Evolutionary conservation across 2,329 filamentous ascomycete species (phyloP).

Genomic region (Byssochlamys sp.): DNA sequence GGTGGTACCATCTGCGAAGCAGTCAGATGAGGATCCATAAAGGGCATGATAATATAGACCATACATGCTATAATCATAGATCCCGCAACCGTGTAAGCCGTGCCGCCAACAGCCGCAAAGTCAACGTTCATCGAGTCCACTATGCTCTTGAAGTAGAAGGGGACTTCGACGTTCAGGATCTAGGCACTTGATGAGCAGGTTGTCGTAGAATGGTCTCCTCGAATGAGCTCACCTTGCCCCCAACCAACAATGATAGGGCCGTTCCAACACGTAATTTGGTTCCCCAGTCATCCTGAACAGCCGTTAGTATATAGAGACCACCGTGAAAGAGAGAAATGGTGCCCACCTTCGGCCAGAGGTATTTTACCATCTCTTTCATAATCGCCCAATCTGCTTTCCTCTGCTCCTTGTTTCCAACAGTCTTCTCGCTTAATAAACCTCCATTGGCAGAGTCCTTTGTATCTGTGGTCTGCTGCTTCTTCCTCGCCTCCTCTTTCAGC

Average conservation of each 20-base stretch:
- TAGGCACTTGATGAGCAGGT: slow-evolving; percentile 18
- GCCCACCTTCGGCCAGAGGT: slow-evolving; percentile 77
- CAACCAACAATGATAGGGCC: slow-evolving; percentile 72
- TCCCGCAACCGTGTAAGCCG: slow-evolving; percentile 77
- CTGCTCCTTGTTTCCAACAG: slow-evolving; percentile 69
- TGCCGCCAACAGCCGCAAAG: slow-evolving; percentile 74
- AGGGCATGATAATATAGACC: slow-evolving; percentile 13
- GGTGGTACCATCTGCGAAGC: slow-evolving; percentile 59
- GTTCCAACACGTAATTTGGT: slow-evolving; percentile 77
- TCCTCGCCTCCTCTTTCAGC: slow-evolving; percentile 9
- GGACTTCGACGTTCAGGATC: slow-evolving; percentile 90
- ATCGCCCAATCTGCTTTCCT: slow-evolving; percentile 96
- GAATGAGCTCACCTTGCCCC: slow-evolving; percentile 60
- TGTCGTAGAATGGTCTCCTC: background rate
- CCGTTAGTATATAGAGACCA: background rate
- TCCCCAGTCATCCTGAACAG: slow-evolving; percentile 55
- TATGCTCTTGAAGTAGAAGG: slow-evolving; percentile 98
- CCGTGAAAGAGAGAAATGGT: background rate
- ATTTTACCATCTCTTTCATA: slow-evolving; percentile 92
- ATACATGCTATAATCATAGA: slow-evolving; percentile 81
- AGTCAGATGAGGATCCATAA: slow-evolving; percentile 6
- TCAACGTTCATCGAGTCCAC: slow-evolving; percentile 98
- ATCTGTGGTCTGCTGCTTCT: slow-evolving; percentile 13
- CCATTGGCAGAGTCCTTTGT: slow-evolving; percentile 35
- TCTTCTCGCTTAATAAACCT: slow-evolving; percentile 55